A percentile compares a stretch with the other conserved stretches of the same genome.
phyloP scores from a whole-genome alignment of 2,329 filamentous ascomycete genomes.

The Cryphonectria radicalis region DNA sequence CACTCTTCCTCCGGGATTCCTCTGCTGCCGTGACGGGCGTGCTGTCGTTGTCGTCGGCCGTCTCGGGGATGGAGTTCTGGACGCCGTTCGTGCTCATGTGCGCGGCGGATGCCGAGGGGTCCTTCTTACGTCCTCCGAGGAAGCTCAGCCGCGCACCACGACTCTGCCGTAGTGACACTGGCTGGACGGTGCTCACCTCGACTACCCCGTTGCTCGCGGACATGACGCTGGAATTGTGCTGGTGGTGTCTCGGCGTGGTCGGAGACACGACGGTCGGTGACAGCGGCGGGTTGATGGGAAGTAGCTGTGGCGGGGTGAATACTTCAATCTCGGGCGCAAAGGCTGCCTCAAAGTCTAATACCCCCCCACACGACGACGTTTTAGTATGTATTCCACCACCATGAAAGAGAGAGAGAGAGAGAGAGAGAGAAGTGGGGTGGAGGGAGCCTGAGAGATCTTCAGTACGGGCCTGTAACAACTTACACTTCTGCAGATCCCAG shows the following conservation, averaged over 20 bases:
- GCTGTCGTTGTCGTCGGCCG: conserved; percentile 39
- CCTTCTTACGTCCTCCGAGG: conserved; percentile 58
- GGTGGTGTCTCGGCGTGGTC: conserved; percentile 37
- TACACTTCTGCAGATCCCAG: conserved; percentile 68
- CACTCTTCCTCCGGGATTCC: conserved; percentile 46
- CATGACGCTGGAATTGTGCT: conserved; percentile 41
- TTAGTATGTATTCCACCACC: conserved; percentile 21
- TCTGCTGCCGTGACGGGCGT: conserved; percentile 33
- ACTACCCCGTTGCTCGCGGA: conserved; percentile 44
- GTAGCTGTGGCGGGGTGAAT: conserved; percentile 57
- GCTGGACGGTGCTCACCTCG: conserved; percentile 55
- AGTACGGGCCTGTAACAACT: conserved; percentile 37
- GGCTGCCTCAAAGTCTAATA: conserved; percentile 61
- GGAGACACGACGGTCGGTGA: conserved; percentile 47
- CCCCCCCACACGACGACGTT: conserved; percentile 15
- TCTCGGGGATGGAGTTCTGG: conserved; percentile 38
- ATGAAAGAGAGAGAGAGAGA: too few relatives aligned
- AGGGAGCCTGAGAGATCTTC: too few relatives aligned
- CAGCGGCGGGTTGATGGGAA: conserved; percentile 51
- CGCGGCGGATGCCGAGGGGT: conserved; percentile 34
- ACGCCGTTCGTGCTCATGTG: conserved; percentile 30
- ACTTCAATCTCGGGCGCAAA: conserved; percentile 69
- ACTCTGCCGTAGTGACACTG: conserved; percentile 54
- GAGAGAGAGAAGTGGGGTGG: too few relatives aligned
- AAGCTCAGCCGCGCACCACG: conserved; percentile 62